phyloP scores from a whole-genome alignment of 2,329 filamentous ascomycete species.

The Sclerotinia sclerotiorum region DNA sequence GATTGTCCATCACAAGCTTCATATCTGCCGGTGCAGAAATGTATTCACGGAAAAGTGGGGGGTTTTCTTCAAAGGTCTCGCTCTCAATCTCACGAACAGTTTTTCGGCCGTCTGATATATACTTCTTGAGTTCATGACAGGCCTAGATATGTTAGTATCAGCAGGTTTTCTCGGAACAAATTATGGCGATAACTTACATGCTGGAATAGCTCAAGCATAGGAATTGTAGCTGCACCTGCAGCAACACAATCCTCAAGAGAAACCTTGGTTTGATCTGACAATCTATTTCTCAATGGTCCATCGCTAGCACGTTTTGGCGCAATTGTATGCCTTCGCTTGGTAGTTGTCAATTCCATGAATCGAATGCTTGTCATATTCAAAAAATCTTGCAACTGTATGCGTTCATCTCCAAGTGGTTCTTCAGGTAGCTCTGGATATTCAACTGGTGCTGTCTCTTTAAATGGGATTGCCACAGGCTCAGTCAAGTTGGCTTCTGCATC shows the following conservation, averaged over 20 bases:
- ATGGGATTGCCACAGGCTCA: conserved; percentile 45
- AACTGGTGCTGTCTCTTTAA: conserved; percentile 46
- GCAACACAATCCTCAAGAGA: conserved; percentile 77
- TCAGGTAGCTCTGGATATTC: conserved; percentile 49
- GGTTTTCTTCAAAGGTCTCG: conserved; percentile 87
- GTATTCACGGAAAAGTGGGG: conserved; percentile 88
- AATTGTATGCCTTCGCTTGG: conserved; percentile 84
- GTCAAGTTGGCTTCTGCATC: conserved; percentile 46
- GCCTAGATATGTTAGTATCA: conserved; percentile 51
- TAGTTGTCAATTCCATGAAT: conserved; percentile 98
- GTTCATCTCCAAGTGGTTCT: conserved; percentile 48
- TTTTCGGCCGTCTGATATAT: conserved; percentile 87
- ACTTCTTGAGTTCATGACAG: conserved; percentile 92
- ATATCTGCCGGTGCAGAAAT: conserved; percentile 80
- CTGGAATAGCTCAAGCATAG: conserved; percentile 91
- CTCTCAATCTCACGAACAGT: conserved; percentile 89
- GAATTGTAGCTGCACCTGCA: conserved; percentile 85
- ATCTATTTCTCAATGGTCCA: conserved; percentile 37
- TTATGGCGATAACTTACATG: conserved; percentile 56
- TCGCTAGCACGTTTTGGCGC: conserved; percentile 52
- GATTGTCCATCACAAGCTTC: conserved; percentile 85
- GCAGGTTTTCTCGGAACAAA: neutral
- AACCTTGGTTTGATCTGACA: conserved; percentile 45
- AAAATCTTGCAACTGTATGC: conserved; percentile 86
- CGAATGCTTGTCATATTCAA: conserved; percentile 93